Evolutionary conservation across 1,284 basidiomycete species (phyloP), one percentile per base, ranked within the genome.

Genomic region (Hymenochaete sp.): DNA sequence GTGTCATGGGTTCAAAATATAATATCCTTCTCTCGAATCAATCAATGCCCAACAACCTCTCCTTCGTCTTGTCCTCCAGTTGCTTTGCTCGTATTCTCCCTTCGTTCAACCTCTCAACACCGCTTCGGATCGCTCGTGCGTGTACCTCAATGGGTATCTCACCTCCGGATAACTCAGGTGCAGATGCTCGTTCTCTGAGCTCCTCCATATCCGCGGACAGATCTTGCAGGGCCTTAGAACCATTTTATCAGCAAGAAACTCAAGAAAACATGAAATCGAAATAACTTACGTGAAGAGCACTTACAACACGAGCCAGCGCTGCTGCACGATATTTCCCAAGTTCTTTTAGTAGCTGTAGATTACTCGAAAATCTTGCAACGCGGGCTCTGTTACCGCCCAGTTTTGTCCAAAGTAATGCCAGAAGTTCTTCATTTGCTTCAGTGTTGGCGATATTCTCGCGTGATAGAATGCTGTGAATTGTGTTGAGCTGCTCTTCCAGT

Each of bases 201-300:
- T 82, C 80, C 56, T 82, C 81, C 69, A 87, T 76, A 50, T 84
- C 82, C 32, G 75, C 76, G 51, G 72, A 73, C 72, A 86, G 72
- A 19, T 64, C 63, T 36, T 73, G 63, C 52, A 87, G 61, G 16
- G 75, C 69, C 29, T 44, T 22, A 26, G 3, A 21, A 39, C 5
- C 39, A 18, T 27, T 28, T 8, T 16, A 28, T 14, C 39, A 11
- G 5, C 28, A 8, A 10, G 26, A 14, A 5, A 29, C 16, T 16
- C 3, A 3, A 10, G 4, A 10, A 2, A 38, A 4, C 26, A 24
- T 13, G 25, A 16, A 29, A 26, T 29, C 21, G 22, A 18, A 22
- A 27, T n/a, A 29, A 8, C 10, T 5, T 29, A 41, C 39, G 44
- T 78, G 75, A 56, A 82, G 57, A 14, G 80, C 73, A 0, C 71